Base-by-base conservation (phyloP, 2,329 filamentous ascomycete genomes). In the Bipolaris cookei region DNA sequence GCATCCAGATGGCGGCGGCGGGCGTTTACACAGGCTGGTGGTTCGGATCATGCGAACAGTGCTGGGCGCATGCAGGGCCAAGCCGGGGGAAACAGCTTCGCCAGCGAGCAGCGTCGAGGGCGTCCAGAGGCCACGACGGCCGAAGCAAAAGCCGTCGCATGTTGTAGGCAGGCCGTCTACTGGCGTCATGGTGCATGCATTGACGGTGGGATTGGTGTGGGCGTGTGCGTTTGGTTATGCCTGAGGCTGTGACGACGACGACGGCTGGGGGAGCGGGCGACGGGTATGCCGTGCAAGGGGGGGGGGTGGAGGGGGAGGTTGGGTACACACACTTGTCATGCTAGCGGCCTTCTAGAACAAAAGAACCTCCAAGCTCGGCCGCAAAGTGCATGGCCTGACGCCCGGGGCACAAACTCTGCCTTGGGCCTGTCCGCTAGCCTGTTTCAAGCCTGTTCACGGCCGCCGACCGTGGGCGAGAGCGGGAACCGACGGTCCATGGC, bases 11-110 rank as follows among this genome's bases (percentile, higher is more conserved):
- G 25, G 8, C 25, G 25, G 25, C 25, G 25, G 61, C 54, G 54
- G 43, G 41, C 57, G 66, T 71, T 67, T 65, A 65, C 63, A 66
- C 63, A 64, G 68, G 67, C 71, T 70, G 67, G 67, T 67, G 25
- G 62, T 57, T 57, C 52, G 46, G 59, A 56, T 44, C 43, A 56
- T 62, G 59, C 59, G 57, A 51, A 54, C 58, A 42, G 47, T 43
- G 39, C 21, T 38, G 39, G n/a, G 39, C 39, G 48, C 39, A 60
- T 59, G 61, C 53, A 48, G 44, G 56, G 56, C 58, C 52, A 47
- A 50, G 35, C 13, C 14, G n/a, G 47, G 56, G 54, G 55, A 45
- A 61, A 60, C 25, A 39, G 55, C 30, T 25, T 43, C 45, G 54
- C 39, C 45, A 28, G 7, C 7, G 8, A 28, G 25, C 8, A 28